Evolutionary conservation across 768 basidiomycete species (phyloP).

Genomic region (Phanerodontia chrysosporium): DNA sequence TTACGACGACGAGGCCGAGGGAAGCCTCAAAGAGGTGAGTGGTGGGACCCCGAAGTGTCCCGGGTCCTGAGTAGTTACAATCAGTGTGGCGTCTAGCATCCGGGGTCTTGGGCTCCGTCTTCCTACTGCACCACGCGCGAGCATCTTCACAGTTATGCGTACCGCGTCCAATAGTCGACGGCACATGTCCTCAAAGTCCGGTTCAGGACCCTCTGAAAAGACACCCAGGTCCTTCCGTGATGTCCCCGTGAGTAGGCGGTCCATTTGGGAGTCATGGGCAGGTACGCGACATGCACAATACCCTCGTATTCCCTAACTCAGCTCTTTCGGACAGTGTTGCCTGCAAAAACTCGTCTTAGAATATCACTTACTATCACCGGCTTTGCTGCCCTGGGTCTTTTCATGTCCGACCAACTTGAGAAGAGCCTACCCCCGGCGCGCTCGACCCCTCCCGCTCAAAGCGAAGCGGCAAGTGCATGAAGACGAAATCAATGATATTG

Average conservation of each 20-base stretch:
- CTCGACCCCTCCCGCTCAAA: background rate
- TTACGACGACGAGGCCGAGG: too few relatives aligned
- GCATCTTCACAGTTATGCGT: too few relatives aligned
- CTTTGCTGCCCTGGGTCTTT: constrained; percentile 26
- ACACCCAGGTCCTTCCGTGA: constrained; percentile 14
- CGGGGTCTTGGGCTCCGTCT: background rate
- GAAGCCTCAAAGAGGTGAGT: too few relatives aligned
- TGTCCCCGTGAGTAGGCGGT: constrained; percentile 18
- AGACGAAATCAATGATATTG: background rate
- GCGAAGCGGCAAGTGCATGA: background rate
- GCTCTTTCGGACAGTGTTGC: constrained; percentile 20
- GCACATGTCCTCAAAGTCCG: background rate
- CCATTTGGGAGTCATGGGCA: constrained; percentile 24
- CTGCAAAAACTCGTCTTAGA: constrained; percentile 28
- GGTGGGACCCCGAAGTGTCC: too few relatives aligned
- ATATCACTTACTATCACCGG: constrained; percentile 29
- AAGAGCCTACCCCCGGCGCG: constrained; percentile 18
- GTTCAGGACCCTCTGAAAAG: constrained; percentile 8
- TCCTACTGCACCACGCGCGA: too few relatives aligned
- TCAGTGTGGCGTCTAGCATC: too few relatives aligned
- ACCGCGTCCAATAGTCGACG: too few relatives aligned
- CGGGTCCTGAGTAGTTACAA: too few relatives aligned
- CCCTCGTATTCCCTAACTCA: background rate
- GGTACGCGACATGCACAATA: constrained; percentile 12
- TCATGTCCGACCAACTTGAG: constrained; percentile 29